Percentiles rank a stretch among this genome's conserved stretches.
Conservation (phyloP, 1,139 yeast genomes). For the Casaregolazyma lundiana region DNA sequence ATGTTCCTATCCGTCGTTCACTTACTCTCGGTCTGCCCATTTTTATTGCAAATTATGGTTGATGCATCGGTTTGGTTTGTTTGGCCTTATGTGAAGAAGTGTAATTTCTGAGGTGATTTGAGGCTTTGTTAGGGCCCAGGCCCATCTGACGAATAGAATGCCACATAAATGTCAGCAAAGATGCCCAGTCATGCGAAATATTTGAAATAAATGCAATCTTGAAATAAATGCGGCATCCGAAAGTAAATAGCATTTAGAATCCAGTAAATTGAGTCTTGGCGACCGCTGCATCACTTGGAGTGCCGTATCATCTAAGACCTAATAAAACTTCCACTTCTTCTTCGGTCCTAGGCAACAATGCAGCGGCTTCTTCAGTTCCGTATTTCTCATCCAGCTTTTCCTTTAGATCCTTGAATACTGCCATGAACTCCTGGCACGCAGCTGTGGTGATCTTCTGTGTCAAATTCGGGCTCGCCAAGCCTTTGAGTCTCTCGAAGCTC, state of each 20-base stretch:
- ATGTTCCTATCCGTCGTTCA: constrained; percentile 14
- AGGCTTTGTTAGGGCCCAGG: no score
- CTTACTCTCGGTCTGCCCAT: constrained; percentile 63
- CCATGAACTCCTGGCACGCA: constrained; percentile 32
- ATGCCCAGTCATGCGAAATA: neutral
- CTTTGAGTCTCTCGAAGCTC: constrained; percentile 27
- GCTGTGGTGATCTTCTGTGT: constrained; percentile 31
- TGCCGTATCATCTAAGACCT: constrained; percentile 13
- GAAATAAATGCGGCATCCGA: neutral
- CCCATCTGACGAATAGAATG: neutral
- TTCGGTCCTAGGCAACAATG: constrained; percentile 27
- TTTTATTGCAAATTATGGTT: neutral
- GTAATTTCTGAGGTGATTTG: neutral
- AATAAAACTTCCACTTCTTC: constrained; percentile 31
- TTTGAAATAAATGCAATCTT: neutral
- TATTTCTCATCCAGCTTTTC: constrained; percentile 19
- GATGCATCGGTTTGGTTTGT: neutral
- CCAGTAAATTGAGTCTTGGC: neutral
- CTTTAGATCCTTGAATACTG: constrained; percentile 26
- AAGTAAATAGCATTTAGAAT: neutral
- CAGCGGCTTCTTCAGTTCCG: constrained; percentile 23
- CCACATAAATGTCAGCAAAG: neutral
- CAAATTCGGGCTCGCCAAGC: constrained; percentile 33
- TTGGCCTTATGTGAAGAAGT: neutral
- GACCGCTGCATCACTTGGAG: neutral